phyloP scores from a whole-genome alignment of 495 filamentous ascomycete genomes.

The Aspergillus ellipticus region DNA sequence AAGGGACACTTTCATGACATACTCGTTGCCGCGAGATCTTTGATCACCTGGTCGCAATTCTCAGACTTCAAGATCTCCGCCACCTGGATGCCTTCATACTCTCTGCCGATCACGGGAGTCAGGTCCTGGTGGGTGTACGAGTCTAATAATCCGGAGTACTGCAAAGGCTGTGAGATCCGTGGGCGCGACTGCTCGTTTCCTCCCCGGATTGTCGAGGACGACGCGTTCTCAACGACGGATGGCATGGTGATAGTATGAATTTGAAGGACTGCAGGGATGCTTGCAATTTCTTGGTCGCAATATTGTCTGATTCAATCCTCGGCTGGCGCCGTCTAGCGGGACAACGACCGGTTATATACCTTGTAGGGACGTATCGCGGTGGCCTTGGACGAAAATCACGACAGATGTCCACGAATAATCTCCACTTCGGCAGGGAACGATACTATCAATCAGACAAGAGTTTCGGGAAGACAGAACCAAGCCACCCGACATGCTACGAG shows the following conservation, averaged over 20 bases:
- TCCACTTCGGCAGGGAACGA: neutral
- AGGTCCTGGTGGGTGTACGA: slow-evolving; percentile 49
- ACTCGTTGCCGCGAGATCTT: slow-evolving; percentile 60
- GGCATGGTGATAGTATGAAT: slow-evolving; percentile 12
- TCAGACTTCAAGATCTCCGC: slow-evolving; percentile 51
- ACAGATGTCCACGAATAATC: neutral
- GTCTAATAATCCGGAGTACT: slow-evolving; percentile 48
- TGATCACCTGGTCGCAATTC: slow-evolving; percentile 45
- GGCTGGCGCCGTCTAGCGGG: neutral
- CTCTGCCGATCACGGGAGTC: slow-evolving; percentile 60
- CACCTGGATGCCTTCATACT: slow-evolving; percentile 52
- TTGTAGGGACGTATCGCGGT: neutral
- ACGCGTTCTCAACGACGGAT: slow-evolving; percentile 6
- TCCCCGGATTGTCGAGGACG: slow-evolving; percentile 14
- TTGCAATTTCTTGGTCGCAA: neutral
- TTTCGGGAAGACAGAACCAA: neutral
- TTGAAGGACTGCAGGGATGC: neutral
- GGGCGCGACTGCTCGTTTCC: slow-evolving; percentile 20
- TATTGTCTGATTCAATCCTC: neutral
- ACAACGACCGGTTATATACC: neutral
- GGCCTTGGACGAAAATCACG: neutral
- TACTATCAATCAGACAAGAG: no score
- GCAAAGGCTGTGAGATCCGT: slow-evolving; percentile 31
- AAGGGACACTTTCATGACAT: slow-evolving; percentile 9
- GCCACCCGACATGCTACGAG: no score